Evolutionary conservation across 805 yeast species (phyloP), one percentile per base, ranked within the genome.

Genomic region (Wickerhamomyces strasburgensis): DNA sequence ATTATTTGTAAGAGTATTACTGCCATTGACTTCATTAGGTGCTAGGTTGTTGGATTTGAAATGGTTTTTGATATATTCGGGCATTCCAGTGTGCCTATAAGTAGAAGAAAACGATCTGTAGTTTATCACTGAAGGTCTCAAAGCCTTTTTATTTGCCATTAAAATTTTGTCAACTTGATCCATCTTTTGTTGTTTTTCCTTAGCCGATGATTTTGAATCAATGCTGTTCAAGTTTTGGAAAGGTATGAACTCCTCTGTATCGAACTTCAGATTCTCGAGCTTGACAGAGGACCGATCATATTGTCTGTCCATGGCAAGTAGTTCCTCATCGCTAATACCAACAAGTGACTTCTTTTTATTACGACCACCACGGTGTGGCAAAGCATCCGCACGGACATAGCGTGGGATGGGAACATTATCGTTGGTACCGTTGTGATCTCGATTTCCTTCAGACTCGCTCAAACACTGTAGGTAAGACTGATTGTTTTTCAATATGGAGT

Each of bases 241-340:
- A 2, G 57, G 52, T 17, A 52, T 26, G 26, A 51, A 54, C 2
- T 41, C 55, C 29, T 52, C 52, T 13, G 51, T 52, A 21, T 43
- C 54, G 25, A 54, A 54, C 33, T 48, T 50, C 33, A 51, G 25
- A 4, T 42, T 21, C 13, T 44, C 44, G 4, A 51, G 39, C 6
- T 43, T 37, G 8, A 44, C 44, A 16, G 52, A 53, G 13, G 42
- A 36, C 11, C 25, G 7, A 21, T 7, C 7, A 29, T 18, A 54
- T 31, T 54, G 58, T 11, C 37, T 29, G 32, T 54, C 58, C 45
- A 49, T 39, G 1, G 56, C 56, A 11, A 48, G 17, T 5, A 54
- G 31, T 23, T 54, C 55, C 23, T 51, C 58, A 16, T 43, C 31
- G 2, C 54, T 44, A 52, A 54, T 42, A 10, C 47, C 54, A 5